phyloP scores from a whole-genome alignment of 1,139 yeast species.

The Kodamaea sp. region DNA sequence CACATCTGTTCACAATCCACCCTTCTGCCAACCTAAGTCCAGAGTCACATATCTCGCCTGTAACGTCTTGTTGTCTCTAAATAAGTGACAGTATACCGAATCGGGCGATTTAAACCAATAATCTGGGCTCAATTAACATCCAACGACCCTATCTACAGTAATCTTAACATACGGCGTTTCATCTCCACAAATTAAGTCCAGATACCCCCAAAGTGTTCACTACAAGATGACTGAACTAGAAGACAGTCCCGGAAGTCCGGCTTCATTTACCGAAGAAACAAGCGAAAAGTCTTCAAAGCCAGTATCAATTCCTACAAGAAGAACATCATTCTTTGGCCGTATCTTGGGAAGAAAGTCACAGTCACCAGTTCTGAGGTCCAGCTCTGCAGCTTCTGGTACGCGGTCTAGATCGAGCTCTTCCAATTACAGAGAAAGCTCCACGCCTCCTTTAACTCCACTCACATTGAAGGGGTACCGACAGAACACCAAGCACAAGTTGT shows the following conservation, averaged over 20 bases:
- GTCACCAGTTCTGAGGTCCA: slow-evolving; percentile 5
- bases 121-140: too few relatives aligned
- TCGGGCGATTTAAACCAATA: too few relatives aligned
- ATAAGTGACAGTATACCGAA: too few relatives aligned
- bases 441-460: slow-evolving; percentile 40
- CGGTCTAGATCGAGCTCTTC: slow-evolving; percentile 4
- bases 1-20: too few relatives aligned
- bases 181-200: too few relatives aligned
- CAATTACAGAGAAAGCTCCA: slow-evolving; percentile 7
- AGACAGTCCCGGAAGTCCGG: slow-evolving; percentile 3
- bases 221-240: slow-evolving; percentile 1
- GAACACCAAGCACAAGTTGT: slow-evolving; percentile 56
- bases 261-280: slow-evolving; percentile 3
- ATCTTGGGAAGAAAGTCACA: slow-evolving; percentile 9
- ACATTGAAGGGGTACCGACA: slow-evolving; percentile 54
- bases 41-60: too few relatives aligned
- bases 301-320: slow-evolving; percentile 1
- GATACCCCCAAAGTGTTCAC: too few relatives aligned
- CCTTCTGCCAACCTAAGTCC: too few relatives aligned
- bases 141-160: too few relatives aligned
- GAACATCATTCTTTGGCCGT: slow-evolving; percentile 8
- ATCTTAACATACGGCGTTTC: too few relatives aligned
- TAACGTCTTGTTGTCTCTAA: too few relatives aligned
- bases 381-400: slow-evolving; percentile 2
- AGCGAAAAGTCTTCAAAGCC: slow-evolving; percentile 1